Evolutionary conservation across 768 basidiomycete genomes (phyloP).

Genomic region (Piloderma croceum): DNA sequence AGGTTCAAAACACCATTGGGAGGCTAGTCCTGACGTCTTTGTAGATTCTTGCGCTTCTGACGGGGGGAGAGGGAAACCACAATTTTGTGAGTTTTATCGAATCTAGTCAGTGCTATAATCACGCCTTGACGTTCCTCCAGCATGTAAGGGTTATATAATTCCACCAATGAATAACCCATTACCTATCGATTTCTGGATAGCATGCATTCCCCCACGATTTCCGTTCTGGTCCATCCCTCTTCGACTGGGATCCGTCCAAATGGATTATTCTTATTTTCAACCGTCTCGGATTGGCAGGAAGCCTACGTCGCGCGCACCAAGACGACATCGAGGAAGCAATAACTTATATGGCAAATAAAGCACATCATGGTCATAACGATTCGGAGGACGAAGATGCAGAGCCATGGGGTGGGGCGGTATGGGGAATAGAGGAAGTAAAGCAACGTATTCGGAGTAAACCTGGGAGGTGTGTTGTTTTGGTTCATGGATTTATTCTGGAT

Average conservation of each 20-base stretch:
- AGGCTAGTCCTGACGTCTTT: neutral
- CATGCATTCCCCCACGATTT: conserved; percentile 79
- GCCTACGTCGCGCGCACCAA: conserved; percentile 44
- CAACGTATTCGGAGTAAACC: conserved; percentile 27
- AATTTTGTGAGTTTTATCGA: conserved; percentile 50
- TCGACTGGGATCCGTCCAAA: conserved; percentile 79
- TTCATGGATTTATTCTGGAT: conserved; percentile 60
- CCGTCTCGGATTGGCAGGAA: conserved; percentile 38
- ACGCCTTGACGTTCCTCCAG: conserved; percentile 21
- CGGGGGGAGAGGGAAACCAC: conserved; percentile 75
- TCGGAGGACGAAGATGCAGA: conserved; percentile 12
- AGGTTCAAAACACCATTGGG: conserved; percentile 14
- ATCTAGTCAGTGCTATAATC: neutral
- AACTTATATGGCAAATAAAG: conserved; percentile 43
- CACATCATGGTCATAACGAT: conserved; percentile 13
- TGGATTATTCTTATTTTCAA: conserved; percentile 62
- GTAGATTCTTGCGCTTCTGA: conserved; percentile 62
- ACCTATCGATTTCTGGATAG: conserved; percentile 25
- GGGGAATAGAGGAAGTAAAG: conserved; percentile 35
- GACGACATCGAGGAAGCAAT: conserved; percentile 46
- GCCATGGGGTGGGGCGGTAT: conserved; percentile 34
- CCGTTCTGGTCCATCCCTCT: conserved; percentile 53
- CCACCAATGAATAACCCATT: conserved; percentile 2
- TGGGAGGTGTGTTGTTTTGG: conserved; percentile 44
- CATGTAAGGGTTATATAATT: conserved; percentile 33